Conservation (phyloP, 2,329 filamentous ascomycete genomes). For the Fusarium napiforme region DNA sequence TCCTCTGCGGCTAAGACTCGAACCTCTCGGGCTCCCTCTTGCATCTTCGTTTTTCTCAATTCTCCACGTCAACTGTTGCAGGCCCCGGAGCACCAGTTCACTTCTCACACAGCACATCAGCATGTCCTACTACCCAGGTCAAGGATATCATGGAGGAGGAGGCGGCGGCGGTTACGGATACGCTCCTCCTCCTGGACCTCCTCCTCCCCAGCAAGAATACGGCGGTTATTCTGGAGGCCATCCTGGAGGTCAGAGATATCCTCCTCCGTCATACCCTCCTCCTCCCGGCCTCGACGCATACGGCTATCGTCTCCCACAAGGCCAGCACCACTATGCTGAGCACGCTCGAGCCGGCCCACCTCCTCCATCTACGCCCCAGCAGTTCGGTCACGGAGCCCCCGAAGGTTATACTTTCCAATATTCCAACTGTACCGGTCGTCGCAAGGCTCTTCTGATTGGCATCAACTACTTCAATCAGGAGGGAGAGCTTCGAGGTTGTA, state of each 20-base stretch:
- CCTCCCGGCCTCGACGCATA: slow-evolving; percentile 58
- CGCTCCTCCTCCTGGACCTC: slow-evolving; percentile 42
- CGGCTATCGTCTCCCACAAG: slow-evolving; percentile 56
- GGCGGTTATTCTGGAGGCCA: slow-evolving; percentile 38
- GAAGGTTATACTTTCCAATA: slow-evolving; percentile 78
- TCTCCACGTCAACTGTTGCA: slow-evolving; percentile 7
- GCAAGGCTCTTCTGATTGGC: slow-evolving; percentile 80
- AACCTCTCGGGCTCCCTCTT: slow-evolving; percentile 21
- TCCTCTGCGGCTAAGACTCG: background rate
- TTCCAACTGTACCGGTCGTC: slow-evolving; percentile 76
- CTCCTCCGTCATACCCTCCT: slow-evolving; percentile 53
- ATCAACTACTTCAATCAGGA: slow-evolving; percentile 84
- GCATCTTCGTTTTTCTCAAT: slow-evolving; percentile 8
- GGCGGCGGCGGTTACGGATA: slow-evolving; percentile 49
- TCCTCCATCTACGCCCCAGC: slow-evolving; percentile 62
- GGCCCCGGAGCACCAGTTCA: slow-evolving; percentile 1
- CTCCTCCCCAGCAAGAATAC: slow-evolving; percentile 42
- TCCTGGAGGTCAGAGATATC: slow-evolving; percentile 42
- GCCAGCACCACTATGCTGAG: slow-evolving; percentile 42
- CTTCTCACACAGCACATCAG: slow-evolving; percentile 9
- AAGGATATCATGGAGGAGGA: slow-evolving; percentile 55
- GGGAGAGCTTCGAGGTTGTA: slow-evolving; percentile 78
- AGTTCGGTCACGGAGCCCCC: slow-evolving; percentile 76
- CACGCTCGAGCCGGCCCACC: slow-evolving; percentile 52
- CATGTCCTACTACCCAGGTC: slow-evolving; percentile 57